These are phyloP conservation scores for Colletotrichum gloeosporioides DNA, from an alignment of 2,329 filamentous ascomycete species.

Conservation along the genomic window DNA sequence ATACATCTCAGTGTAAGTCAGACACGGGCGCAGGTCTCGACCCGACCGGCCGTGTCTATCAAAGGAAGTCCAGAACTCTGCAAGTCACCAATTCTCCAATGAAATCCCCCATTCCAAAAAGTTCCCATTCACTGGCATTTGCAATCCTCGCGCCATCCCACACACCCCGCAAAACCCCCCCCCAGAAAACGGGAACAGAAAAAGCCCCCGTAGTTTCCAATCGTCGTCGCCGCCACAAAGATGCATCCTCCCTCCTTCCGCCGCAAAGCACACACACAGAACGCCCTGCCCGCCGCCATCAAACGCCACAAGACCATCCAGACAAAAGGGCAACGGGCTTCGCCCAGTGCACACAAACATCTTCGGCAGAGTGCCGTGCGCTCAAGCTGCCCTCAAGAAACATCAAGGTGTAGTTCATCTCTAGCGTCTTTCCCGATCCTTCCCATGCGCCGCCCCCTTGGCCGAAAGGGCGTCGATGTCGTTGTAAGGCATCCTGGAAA, in stretches of 20 bases:
- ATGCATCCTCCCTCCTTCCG: neutral
- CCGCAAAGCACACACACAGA: neutral
- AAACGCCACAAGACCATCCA: neutral
- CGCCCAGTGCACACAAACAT: neutral
- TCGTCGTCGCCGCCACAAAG: neutral
- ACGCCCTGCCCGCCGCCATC: neutral
- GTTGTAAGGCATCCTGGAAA: neutral
- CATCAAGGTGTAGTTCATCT: neutral
- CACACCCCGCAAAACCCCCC: neutral
- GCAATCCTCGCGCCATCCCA: neutral
- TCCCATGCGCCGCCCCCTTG: neutral
- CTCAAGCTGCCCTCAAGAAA: neutral
- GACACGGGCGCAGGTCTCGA: neutral
- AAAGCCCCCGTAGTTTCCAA: neutral
- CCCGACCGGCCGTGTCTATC: neutral
- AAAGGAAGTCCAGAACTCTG: neutral
- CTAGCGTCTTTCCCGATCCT: neutral
- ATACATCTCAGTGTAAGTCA: neutral
- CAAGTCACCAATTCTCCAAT: neutral
- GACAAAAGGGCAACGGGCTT: neutral
- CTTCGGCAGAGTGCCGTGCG: neutral
- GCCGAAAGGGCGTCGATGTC: neutral
- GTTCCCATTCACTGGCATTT: neutral
- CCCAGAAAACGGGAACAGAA: neutral
- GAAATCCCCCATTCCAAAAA: neutral